Evolutionary conservation across 805 yeast species (phyloP).

Genomic region (Lipomyces chichibuensis): DNA sequence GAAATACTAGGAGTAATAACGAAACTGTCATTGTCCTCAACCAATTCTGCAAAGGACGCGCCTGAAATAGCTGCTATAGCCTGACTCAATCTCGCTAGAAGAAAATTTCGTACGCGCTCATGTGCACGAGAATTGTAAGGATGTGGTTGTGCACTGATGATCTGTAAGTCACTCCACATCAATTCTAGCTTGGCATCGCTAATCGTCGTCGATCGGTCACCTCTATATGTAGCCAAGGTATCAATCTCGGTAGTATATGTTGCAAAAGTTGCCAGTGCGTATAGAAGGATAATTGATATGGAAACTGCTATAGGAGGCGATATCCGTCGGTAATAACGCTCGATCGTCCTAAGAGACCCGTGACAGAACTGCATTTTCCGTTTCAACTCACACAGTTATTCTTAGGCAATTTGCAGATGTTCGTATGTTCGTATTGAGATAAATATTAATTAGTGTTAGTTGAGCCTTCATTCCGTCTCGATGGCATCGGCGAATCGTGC

Average conservation of each 20-base stretch:
- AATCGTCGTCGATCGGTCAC: background rate
- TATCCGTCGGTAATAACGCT: background rate
- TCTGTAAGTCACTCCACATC: slow-evolving; percentile 74
- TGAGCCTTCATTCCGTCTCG: background rate
- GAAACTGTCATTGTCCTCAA: slow-evolving; percentile 45
- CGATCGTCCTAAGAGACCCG: background rate
- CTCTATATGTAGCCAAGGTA: background rate
- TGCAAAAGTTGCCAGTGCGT: background rate
- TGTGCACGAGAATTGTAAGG: slow-evolving; percentile 78
- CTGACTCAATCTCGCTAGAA: slow-evolving; percentile 50
- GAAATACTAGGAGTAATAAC: slow-evolving; percentile 52
- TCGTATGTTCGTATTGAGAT: background rate
- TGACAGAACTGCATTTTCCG: background rate
- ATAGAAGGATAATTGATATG: background rate
- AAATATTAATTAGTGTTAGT: background rate
- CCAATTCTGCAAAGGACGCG: slow-evolving; percentile 43
- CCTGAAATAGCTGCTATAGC: slow-evolving; percentile 40
- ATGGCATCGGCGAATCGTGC: too few relatives aligned
- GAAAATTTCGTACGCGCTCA: slow-evolving; percentile 70
- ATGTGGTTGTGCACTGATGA: slow-evolving; percentile 67
- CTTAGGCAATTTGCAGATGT: background rate
- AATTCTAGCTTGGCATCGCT: slow-evolving; percentile 12
- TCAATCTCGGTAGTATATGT: background rate
- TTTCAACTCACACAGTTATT: background rate
- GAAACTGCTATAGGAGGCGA: background rate